phyloP scores from a whole-genome alignment of 345 rosid genomes.

The Brassica nigra region DNA sequence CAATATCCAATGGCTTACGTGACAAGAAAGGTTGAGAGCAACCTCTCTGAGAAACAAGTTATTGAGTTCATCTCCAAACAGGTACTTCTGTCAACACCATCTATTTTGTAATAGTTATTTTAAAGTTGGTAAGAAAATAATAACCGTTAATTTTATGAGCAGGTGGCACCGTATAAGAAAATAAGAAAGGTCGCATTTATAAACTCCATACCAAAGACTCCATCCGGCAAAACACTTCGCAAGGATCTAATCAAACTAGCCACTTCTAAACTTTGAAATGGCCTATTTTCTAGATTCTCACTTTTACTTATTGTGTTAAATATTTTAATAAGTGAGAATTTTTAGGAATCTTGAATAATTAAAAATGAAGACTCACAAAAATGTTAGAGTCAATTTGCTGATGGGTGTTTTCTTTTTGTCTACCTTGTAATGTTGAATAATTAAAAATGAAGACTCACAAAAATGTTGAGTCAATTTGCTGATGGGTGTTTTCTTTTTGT shows the following conservation, averaged over 20 bases:
- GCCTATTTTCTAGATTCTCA: neutral
- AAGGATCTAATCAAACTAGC: constrained; percentile 82
- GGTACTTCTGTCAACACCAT: constrained; percentile 42
- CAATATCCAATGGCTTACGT: constrained; percentile 86
- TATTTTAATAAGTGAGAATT: neutral
- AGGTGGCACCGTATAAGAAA: constrained; percentile 90
- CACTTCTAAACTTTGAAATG: constrained; percentile 62
- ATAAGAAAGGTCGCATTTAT: constrained; percentile 49
- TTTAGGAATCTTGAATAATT: neutral
- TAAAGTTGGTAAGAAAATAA: neutral
- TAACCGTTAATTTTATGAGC: neutral
- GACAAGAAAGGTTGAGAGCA: constrained; percentile 52
- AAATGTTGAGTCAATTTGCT: neutral
- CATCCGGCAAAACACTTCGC: constrained; percentile 83
- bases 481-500: neutral
- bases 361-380: neutral
- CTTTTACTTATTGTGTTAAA: neutral
- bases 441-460: neutral
- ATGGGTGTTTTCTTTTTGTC: neutral
- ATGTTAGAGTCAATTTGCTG: neutral
- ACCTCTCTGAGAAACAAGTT: constrained; percentile 47
- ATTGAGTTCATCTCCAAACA: constrained; percentile 67
- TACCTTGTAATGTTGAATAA: neutral
- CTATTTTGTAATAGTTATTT: neutral
- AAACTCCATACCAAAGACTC: constrained; percentile 67